Evolutionary conservation across 495 filamentous ascomycete species (phyloP), one percentile per base, ranked within the genome.

Genomic region (Neurospora sp.): DNA sequence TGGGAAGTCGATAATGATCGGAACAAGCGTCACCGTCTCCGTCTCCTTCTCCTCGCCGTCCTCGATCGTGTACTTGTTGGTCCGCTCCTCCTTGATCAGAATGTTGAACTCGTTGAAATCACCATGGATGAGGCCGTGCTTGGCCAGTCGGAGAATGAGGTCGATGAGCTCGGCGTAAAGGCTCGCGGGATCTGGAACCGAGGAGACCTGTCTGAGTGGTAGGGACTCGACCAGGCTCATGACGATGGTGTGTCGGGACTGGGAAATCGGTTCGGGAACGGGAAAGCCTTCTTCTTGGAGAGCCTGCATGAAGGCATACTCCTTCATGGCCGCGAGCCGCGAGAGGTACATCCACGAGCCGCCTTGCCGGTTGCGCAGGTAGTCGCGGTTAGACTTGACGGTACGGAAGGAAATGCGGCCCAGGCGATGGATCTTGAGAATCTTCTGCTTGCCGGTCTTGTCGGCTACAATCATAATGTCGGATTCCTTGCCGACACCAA

Each of bases 101-200:
- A 99, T 93, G 79, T 99, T 99, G 86, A 99, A 99, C 84, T 98
- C 96, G 84, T 99, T 99, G 85, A 97, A 98, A 80, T 99, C 96
- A 76, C 96, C 96, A 81, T 99, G 96, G 72, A 99, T 98, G 72
- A 99, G 84, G 9, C 96, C 96, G 77, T 92, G 90, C 39, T 88
- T 86, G n/a, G 96, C 96, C 35, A 99, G 87, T 70, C 89, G 86
- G 60, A 99, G 80, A 74, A 98, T 93, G 74, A 97, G 89, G 71
- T 90, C 88, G 81, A 99, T 96, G 71, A 99, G 84, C 71, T 97
- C 92, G 42, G 91, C 91, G 83, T 98, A 98, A 23, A 99, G 86
- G 38, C 78, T 80, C 10, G 93, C 93, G 0, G 94, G 93, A 71
- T 96, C 88, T 14, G 93, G 89, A 7, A 98, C 90, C 44, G 85